Evolutionary conservation across 2,329 filamentous ascomycete genomes (phyloP), one percentile per base, ranked within the genome.

Genomic region (Kalmusia sp.): DNA sequence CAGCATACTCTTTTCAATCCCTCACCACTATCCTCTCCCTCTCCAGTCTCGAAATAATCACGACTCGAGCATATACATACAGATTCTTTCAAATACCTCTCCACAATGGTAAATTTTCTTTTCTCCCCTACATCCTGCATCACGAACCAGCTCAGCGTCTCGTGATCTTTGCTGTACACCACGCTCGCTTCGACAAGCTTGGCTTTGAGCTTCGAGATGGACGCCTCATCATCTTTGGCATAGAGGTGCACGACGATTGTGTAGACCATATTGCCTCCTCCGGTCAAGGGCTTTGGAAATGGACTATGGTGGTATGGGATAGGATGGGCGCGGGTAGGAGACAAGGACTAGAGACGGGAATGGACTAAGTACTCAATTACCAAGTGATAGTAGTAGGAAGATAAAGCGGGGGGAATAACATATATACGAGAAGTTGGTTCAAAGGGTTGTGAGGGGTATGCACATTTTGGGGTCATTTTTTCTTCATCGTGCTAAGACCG

Each of bases 131-230:
- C 81, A 64, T 87, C 86, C 77, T 91, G 89, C 89, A 91, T 91
- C 58, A 92, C 88, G 73, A 90, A 85, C 89, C 89, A 91, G 39
- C 67, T 65, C 33, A 80, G 59, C 37, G 74, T 90, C 78, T 91
- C 89, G 68, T 84, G 84, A 77, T 91, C 89, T 59, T 89, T 80
- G 59, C 82, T 84, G 77, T 91, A 91, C 58, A 91, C 82, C 57
- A 85, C 82, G 54, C 86, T 87, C n/a, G 89, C 89, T 71, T 92
- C 89, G 69, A 88, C 82, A 52, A 92, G 84, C 79, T 91, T 92
- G 52, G 84, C 84, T 65, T 86, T 84, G 53, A 92, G 77, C 74
- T 88, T 89, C 56, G 80, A 76, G 75, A 91, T 87, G 69, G 80
- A 80, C 49, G 85, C 83, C 11, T 80, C 75, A 65, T 89, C 82